Evolutionary conservation across 352 stramenopile species (phyloP).

Genomic region (Phytophthora europaea): DNA sequence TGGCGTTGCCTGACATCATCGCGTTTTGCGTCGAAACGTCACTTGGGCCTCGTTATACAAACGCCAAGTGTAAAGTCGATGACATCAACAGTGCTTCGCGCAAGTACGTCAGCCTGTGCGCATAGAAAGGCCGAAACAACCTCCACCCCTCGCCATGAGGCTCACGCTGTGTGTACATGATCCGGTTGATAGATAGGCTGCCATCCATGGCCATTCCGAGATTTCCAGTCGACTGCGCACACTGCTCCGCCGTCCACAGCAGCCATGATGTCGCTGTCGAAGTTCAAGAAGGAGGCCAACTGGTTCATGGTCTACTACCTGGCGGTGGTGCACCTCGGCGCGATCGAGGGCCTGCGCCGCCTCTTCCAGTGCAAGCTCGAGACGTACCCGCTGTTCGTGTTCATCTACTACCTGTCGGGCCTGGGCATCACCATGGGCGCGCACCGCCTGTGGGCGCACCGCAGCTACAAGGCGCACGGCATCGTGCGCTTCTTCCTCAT

Average conservation of each 20-base stretch:
- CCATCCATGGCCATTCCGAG: constrained; percentile 27
- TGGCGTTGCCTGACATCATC: constrained; percentile 47
- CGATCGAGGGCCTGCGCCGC: constrained; percentile 87
- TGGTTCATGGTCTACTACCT: constrained; percentile 99
- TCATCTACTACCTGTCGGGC: constrained; percentile 96
- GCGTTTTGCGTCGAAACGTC: constrained; percentile 35
- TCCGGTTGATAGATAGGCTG: background rate
- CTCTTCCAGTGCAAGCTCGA: constrained; percentile 84
- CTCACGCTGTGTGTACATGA: constrained; percentile 2
- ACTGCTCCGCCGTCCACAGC: background rate
- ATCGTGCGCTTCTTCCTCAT: constrained; percentile 96
- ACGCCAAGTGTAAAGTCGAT: constrained; percentile 29
- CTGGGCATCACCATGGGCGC: constrained; percentile 99
- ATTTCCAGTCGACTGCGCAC: constrained; percentile 42
- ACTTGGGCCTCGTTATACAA: constrained; percentile 34
- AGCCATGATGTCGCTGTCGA: constrained; percentile 63
- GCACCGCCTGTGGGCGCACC: constrained; percentile 98
- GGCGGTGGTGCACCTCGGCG: constrained; percentile 93
- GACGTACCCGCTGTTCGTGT: constrained; percentile 91
- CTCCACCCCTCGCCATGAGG: background rate
- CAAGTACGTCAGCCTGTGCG: constrained; percentile 46
- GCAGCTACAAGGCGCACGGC: constrained; percentile 95
- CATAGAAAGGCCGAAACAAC: constrained; percentile 15
- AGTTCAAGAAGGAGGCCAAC: constrained; percentile 93
- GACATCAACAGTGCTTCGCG: constrained; percentile 45